Evolutionary conservation across 345 rosid species (phyloP).

Genomic region (Tarenaya hassleriana): DNA sequence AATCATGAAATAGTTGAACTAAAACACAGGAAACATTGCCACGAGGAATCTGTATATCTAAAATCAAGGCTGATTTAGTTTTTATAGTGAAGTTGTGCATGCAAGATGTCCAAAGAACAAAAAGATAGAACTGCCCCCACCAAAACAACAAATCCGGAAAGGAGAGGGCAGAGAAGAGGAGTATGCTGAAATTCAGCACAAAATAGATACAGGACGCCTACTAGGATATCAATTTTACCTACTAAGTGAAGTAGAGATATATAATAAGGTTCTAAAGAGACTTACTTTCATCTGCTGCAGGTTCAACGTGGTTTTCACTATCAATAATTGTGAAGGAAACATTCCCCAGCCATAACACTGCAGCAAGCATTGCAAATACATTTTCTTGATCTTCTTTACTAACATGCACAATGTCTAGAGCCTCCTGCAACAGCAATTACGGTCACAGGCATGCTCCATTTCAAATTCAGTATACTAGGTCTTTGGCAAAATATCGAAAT

Average conservation of each 20-base stretch:
- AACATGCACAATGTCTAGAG: constrained; percentile 90
- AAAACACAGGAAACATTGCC: neutral
- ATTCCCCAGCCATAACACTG: constrained; percentile 97
- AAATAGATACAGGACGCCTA: neutral
- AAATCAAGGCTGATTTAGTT: no score
- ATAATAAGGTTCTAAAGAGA: constrained; percentile 13
- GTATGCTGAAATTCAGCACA: constrained; percentile 8
- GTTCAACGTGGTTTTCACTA: constrained; percentile 93
- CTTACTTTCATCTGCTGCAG: constrained; percentile 79
- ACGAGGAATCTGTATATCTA: no score
- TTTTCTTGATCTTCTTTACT: constrained; percentile 94
- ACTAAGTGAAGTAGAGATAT: constrained; percentile 6
- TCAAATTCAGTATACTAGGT: constrained; percentile 5
- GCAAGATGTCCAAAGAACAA: no score
- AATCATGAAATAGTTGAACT: no score
- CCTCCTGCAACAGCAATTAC: constrained; percentile 56
- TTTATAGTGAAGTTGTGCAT: no score
- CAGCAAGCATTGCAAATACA: constrained; percentile 93
- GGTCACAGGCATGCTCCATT: constrained; percentile 8
- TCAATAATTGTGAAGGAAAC: constrained; percentile 68
- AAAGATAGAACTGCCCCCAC: neutral
- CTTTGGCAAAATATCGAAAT: neutral
- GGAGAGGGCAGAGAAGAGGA: no score
- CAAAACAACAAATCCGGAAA: neutral
- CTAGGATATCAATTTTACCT: constrained; percentile 6